Conservation (phyloP, 78 protist genomes). For the slime mould (Dictyostelium discoideum) region dicty_2.7 NC_007090.3:368001-368500, state of each 20-base stretch:
- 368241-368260: neutral
- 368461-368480: constrained; percentile 57
- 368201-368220: constrained; percentile 16
- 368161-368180: constrained; percentile 18
- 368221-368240: constrained; percentile 30
- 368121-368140: neutral
- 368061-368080: too few species aligned
- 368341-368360: neutral
- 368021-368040: too few species aligned
- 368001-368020: too few species aligned
- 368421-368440: neutral
- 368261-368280: neutral
- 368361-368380: constrained; percentile 7
- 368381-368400: neutral
- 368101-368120: neutral
- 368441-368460: neutral
- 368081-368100: too few species aligned
- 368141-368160: neutral
- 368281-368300: neutral
- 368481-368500: constrained; percentile 11
- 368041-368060: too few species aligned
- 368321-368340: neutral
- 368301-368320: neutral
- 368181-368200: constrained; percentile 15
- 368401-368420: constrained; percentile 25